Evolutionary conservation across 345 rosid genomes (phyloP), one percentile per base, ranked within the genome.

Genomic region (Bruguiera parviflora): DNA sequence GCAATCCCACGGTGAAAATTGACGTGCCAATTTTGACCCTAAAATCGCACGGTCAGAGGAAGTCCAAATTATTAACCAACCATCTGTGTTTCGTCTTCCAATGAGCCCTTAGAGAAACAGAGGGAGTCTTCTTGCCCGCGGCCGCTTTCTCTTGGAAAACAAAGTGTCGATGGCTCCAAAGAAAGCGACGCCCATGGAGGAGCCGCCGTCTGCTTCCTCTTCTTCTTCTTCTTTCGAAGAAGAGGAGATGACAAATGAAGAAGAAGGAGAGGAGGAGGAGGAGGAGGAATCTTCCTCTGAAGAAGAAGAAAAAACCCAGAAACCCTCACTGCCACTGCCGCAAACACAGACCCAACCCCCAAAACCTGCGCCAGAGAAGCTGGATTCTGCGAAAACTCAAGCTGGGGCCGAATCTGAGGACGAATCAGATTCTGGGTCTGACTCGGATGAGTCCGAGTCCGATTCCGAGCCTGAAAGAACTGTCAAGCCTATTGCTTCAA

Each of bases 401-500:
- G 49, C 19, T 43, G 49, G 19, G 49, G 15, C 49, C 16, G 49
- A 43, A 11, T 13, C 49, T 43, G 49, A 43, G 49, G 49, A 18
- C 19, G 79, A 77, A 24, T 66, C 80, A 6, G 82, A 71, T 2
- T 22, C 29, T 5, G 65, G 58, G 19, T 63, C 73, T 5, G 71
- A 22, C 1, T 65, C 80, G 25, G 49, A 43, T 43, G 80, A 73
- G 1, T 73, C 78, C 0, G 78, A 68, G 1, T 73, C 83, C 25
- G 79, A 73, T 0, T 27, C 72, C 24, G 81, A 72, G 20, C 72
- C 74, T 10, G 53, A 49, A 1, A 47, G 63, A 3, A 67, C 69
- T 56, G 69, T 67, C 5, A 77, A 79, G 73, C 55, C 81, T 8
- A 63, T 73, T n/a, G 73, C 66, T 52, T 61, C 71, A 21, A 80